Base-by-base conservation (phyloP, 805 yeast species). In the Kregervanrija pseudodelftensis region DNA sequence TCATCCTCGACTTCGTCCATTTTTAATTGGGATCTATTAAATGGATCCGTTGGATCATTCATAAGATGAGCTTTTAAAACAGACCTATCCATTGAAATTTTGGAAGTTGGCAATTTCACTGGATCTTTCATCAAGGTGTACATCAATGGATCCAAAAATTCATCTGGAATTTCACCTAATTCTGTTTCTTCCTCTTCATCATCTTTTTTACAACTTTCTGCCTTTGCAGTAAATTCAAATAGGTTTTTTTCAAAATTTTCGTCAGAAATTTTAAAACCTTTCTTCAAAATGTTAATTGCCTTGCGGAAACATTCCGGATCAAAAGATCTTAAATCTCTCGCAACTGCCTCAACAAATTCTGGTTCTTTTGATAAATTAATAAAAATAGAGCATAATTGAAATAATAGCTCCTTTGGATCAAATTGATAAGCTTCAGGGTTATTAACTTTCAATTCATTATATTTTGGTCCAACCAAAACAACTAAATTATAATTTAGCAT, bases 41-140 rank as follows among this genome's bases (percentile, higher is more conserved):
- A 93, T 14, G 99, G 99, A 68, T 93, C 99, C 0, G 96, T 93
- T 1, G 95, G 79, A 66, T 93, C 98, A 67, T 91, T 87, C 62
- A 93, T 74, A 47, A 93, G 69, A 70, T 93, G 99, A 3, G 96
- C 86, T 60, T 89, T 91, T 55, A 93, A 85, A 2, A 97, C 93
- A 33, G 93, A 76, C 59, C 95, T 72, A 62, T 93, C 99, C 55
- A 93, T 87, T 40, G 81, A 79, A 14, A 90, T 78, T 51, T 79
- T 83, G 1, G 96, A 87, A 8, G 85, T 72, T 8, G 99, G 99
- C 55, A 93, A 72, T n/a, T 76, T 82, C 4, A 93, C 99, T 0
- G 99, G 99, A 61, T 93, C 95, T 54, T 81, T 85, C 99, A 93
- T 93, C 40, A 93, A 61, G 1, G 96, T 86, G 63, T 73, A 93